A percentile compares a stretch with the other conserved stretches of the same genome.
These are phyloP conservation scores for Colletotrichum euphorbiae DNA, from an alignment of 2,329 filamentous ascomycete species.

Conservation along the genomic window DNA sequence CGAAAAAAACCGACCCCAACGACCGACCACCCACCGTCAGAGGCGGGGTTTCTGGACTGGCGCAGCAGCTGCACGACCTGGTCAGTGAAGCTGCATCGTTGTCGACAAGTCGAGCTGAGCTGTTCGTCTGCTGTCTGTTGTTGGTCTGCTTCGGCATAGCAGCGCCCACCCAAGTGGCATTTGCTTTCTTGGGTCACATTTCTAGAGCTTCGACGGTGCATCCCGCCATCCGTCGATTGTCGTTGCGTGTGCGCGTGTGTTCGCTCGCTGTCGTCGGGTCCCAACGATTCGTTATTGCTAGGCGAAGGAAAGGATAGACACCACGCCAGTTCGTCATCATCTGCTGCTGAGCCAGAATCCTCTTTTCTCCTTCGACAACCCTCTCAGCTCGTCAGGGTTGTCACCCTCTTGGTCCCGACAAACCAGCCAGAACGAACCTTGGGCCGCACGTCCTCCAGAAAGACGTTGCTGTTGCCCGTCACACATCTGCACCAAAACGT, in stretches of 20 bases:
- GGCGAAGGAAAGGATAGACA: conserved; percentile 6
- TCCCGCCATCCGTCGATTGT: conserved; percentile 5
- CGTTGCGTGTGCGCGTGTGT: not conserved
- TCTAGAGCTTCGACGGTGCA: not conserved
- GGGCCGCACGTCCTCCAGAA: conserved; percentile 9
- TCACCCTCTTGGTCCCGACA: not conserved
- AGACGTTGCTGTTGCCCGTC: conserved; percentile 3
- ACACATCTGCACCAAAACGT: conserved; percentile 29
- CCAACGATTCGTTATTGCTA: conserved; percentile 16
- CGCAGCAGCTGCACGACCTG: conserved; percentile 24
- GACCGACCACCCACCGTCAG: conserved; percentile 27
- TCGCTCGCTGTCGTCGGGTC: conserved; percentile 2
- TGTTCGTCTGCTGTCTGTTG: conserved; percentile 1
- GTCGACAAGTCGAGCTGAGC: conserved; percentile 23
- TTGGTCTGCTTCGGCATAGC: conserved; percentile 10
- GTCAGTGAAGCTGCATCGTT: conserved; percentile 25
- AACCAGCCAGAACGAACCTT: not conserved
- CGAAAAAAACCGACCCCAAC: conserved; percentile 7
- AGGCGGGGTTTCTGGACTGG: conserved; percentile 31
- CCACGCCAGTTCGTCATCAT: conserved; percentile 17
- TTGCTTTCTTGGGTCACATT: not conserved
- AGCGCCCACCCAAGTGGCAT: conserved; percentile 1
- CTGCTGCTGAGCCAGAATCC: conserved; percentile 10
- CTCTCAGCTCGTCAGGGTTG: conserved; percentile 15
- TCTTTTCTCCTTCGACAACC: conserved; percentile 14